A percentile compares a stretch with the other conserved stretches of the same genome.
These are phyloP conservation scores for Bipolaris sorokiniana DNA, from an alignment of 2,329 filamentous ascomycete genomes.

Conservation along the genomic window DNA sequence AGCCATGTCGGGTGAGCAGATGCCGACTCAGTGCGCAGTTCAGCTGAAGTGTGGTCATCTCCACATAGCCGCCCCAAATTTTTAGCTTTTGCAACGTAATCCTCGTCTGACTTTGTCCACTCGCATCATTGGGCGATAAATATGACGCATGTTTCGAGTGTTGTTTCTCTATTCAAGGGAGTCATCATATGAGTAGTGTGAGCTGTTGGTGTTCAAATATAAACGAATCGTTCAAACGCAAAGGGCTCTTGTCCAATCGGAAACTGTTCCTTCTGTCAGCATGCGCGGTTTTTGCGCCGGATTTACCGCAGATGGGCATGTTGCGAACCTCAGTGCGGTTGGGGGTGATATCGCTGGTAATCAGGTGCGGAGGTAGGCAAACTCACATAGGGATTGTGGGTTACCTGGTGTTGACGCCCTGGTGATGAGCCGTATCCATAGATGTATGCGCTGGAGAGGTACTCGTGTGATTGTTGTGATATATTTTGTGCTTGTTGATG, in stretches of 20 bases:
- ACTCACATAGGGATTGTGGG: conserved; percentile 25
- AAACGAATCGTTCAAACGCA: conserved; percentile 2
- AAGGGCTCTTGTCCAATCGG: conserved; percentile 13
- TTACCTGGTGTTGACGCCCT: conserved; percentile 14
- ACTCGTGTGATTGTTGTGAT: conserved; percentile 20
- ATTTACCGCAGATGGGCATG: conserved; percentile 9
- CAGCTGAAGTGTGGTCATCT: neutral
- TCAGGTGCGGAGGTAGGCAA: conserved; percentile 21
- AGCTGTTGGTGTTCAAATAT: conserved; percentile 4
- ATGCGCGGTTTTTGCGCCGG: neutral
- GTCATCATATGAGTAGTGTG: neutral
- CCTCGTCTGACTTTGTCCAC: neutral
- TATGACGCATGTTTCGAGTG: neutral
- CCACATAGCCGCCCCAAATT: neutral
- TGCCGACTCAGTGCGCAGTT: neutral
- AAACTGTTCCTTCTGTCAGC: conserved; percentile 16
- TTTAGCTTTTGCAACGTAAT: neutral
- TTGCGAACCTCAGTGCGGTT: conserved; percentile 17
- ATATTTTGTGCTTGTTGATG: conserved; percentile 23
- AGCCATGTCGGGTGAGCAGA: neutral
- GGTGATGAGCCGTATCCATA: conserved; percentile 21
- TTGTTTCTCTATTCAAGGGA: neutral
- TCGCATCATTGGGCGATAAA: neutral
- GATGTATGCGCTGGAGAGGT: conserved; percentile 14
- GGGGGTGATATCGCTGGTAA: conserved; percentile 12